Evolutionary conservation across 225 moss, liverwort and hornwort species (phyloP).

Genomic region (Anthoceros angustus): DNA sequence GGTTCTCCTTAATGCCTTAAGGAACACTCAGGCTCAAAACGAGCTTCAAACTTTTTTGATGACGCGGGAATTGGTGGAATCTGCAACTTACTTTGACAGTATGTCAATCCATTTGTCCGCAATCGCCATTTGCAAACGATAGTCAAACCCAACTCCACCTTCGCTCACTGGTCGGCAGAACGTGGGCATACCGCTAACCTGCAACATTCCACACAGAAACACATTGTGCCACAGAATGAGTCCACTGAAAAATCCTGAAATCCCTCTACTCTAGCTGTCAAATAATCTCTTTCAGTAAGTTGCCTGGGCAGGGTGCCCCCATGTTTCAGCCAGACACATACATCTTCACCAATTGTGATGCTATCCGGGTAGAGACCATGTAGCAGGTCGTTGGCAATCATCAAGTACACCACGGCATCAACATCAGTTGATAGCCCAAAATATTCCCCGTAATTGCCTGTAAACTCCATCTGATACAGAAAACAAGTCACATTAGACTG

Average conservation of each 20-base stretch:
- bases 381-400: conserved; percentile 9
- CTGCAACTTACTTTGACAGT: not conserved
- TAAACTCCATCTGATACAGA: conserved; percentile 4
- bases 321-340: not conserved
- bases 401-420: conserved; percentile 8
- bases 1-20: too few relatives aligned
- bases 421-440: conserved; percentile 7
- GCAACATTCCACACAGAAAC: not conserved
- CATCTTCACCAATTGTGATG: conserved; percentile 11
- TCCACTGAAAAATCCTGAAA: too few relatives aligned
- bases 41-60: too few relatives aligned
- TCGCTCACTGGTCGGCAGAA: conserved; percentile 7
- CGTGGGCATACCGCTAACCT: conserved; percentile 10
- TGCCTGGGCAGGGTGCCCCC: not conserved
- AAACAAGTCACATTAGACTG: not conserved
- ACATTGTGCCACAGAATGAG: not conserved
- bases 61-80: not conserved
- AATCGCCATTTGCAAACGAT: conserved; percentile 9
- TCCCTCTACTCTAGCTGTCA: not conserved
- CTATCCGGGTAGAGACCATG: conserved; percentile 8
- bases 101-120: conserved; percentile 9
- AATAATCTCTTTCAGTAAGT: not conserved
- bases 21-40: too few relatives aligned
- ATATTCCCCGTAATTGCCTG: conserved; percentile 6
- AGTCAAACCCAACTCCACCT: conserved; percentile 10